These are phyloP conservation scores for Paramecium caudatum DNA, from an alignment of 73 alveolate genomes.

Conservation along the genomic window DNA sequence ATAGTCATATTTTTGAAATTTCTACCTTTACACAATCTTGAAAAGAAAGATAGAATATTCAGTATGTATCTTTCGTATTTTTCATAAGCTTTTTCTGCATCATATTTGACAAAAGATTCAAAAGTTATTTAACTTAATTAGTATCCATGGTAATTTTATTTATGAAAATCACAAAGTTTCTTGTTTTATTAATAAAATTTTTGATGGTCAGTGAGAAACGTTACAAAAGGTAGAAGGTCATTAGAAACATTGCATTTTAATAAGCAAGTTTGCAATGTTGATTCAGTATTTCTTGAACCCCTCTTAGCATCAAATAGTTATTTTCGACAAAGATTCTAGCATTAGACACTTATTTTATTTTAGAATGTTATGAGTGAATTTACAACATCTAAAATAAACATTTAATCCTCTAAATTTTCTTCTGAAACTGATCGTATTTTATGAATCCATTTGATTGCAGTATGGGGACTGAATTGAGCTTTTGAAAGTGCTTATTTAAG, in stretches of 20 bases:
- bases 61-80: constrained; percentile 12
- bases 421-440: neutral
- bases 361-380: neutral
- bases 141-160: neutral
- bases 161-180: neutral
- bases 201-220: neutral
- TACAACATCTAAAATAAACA: neutral
- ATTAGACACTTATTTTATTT: neutral
- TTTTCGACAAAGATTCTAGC: neutral
- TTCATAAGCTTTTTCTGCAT: neutral
- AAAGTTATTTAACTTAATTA: neutral
- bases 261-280: too few species aligned
- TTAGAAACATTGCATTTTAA: too few species aligned
- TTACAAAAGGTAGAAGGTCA: neutral
- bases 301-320: neutral
- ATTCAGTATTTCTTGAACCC: too few species aligned
- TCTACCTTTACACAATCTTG: constrained; percentile 44
- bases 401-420: constrained; percentile 28
- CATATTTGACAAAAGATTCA: constrained; percentile 13
- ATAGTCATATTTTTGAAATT: constrained; percentile 25
- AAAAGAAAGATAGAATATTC: neutral
- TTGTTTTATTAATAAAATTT: neutral
- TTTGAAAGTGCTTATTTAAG: constrained; percentile 1
- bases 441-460: constrained; percentile 18
- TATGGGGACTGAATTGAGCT: neutral